Evolutionary conservation across 805 yeast genomes (phyloP), one percentile per base, ranked within the genome.

Genomic region (Jamesozyma piceae): DNA sequence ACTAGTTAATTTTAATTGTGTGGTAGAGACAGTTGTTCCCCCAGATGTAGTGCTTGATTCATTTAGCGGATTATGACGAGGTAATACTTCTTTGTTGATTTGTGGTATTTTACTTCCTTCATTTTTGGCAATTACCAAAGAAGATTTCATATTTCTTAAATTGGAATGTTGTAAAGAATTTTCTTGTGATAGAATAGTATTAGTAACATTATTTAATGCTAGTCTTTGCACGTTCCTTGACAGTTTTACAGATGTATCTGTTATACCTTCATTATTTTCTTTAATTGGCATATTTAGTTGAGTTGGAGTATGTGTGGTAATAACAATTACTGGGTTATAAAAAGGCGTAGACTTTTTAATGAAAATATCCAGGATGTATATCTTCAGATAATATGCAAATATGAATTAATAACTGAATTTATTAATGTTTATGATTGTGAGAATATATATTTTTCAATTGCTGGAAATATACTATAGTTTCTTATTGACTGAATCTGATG

Each of bases 161-260:
- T 47, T 47, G 9, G 53, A 41, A 20, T 52, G 45, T 24, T 53
- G 51, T 13, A 34, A 11, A 30, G 42, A 46, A 38, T 47, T 53
- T 17, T 57, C 60, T 28, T 55, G 55, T 4, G 54, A 45, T 26
- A 53, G 36, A 26, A 55, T 50, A 10, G 65, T 61, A 40, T 62
- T 59, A 17, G 67, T 63, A 11, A 63, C 67, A 43, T 63, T 63
- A 30, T 55, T 55, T 38, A 63, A 49, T 17, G 64, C 67, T 37
- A 63, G 47, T 40, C 67, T 49, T 42, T 54, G 59, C 11, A 50
- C 57, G 37, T 49, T 57, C 37, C 57, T 48, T 27, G 50, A n/a
- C 13, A 36, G 29, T 30, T 34, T 43, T 14, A 45, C 27, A n/a
- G 43, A 34, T 29, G 37, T 43, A n/a, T 37, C 37, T 24, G 38